Conservation (phyloP, 2,329 filamentous ascomycete genomes). For the Annulohypoxylon truncatum region DNA sequence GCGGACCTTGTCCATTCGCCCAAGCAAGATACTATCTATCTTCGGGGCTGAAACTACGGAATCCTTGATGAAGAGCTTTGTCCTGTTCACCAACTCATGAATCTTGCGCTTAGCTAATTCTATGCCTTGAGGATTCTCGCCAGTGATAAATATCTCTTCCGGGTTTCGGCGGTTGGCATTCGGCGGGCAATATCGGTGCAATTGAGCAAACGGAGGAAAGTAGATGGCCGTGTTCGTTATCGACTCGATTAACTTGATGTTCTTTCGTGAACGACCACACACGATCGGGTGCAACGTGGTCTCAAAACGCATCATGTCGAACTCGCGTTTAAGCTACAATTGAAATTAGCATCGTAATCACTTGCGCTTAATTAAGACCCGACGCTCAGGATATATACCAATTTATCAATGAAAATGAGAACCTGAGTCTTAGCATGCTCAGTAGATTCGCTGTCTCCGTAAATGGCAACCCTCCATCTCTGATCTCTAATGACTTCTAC, state of each 20-base stretch:
- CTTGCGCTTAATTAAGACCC: background rate
- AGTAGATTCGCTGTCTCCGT: slow-evolving; percentile 92
- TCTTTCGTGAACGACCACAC: slow-evolving; percentile 93
- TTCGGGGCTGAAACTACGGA: slow-evolving; percentile 90
- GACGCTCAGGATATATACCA: slow-evolving; percentile 68
- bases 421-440: slow-evolving; percentile 98
- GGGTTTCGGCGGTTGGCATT: slow-evolving; percentile 85
- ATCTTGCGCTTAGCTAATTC: slow-evolving; percentile 90
- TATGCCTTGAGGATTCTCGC: slow-evolving; percentile 86
- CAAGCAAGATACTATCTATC: slow-evolving; percentile 92
- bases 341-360: slow-evolving; percentile 37
- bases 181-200: slow-evolving; percentile 89
- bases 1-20: slow-evolving; percentile 92
- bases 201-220: slow-evolving; percentile 92
- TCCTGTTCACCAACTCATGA: slow-evolving; percentile 82
- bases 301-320: slow-evolving; percentile 49
- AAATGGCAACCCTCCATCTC: slow-evolving; percentile 91
- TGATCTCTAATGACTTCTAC: slow-evolving; percentile 87
- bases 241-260: slow-evolving; percentile 97
- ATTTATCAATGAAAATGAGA: slow-evolving; percentile 95
- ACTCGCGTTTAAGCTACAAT: slow-evolving; percentile 47
- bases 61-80: slow-evolving; percentile 91
- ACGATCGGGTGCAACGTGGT: slow-evolving; percentile 84
- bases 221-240: slow-evolving; percentile 97
- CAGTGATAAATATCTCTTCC: slow-evolving; percentile 94